Base-by-base conservation (phyloP, 2,329 filamentous ascomycete species). In the Nemania bipapillata region DNA sequence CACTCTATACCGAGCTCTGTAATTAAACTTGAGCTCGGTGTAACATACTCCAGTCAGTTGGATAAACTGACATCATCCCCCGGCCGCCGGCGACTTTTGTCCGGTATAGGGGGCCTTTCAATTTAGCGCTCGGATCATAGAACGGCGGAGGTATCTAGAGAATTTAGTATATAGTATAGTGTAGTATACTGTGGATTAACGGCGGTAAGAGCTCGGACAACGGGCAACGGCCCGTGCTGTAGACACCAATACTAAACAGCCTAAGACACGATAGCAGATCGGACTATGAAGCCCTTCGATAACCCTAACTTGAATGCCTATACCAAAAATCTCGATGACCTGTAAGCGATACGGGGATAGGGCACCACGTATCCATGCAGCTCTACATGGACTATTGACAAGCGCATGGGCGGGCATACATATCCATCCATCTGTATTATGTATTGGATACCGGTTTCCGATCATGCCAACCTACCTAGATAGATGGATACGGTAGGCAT, bases 331-430 rank as follows among this genome's bases (percentile, higher is more conserved):
- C 45, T 22, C 22, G 60, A 70, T 30, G 65, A 49, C 5, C 47
- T 45, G 63, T 56, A 70, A 65, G 68, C 68, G 68, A 65, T 70
- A 70, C 63, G 65, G 65, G 62, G 60, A 59, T 58, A 49, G 57
- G 52, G 26, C 52, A 65, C 65, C 65, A 70, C 68, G 68, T 68
- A 70, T 70, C 40, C 65, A 65, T 70, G 68, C 68, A 70, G 65
- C 65, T n/a, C n/a, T n/a, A n/a, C 57, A 60, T 65, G 56, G 47
- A 66, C 50, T 63, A 64, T 61, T 67, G 59, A 50, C 40, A 37
- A 59, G 57, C 62, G 63, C 63, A 69, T 66, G 54, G 24, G 26
- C 32, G 42, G 40, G 47, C 24, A n/a, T 49, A 50, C 37, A 57
- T 56, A 58, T 20, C 15, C 26, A 37, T 28, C 61, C 37, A 7